Conservation (phyloP, 1,284 basidiomycete genomes). For the Fomitiporia mediterranea region DNA sequence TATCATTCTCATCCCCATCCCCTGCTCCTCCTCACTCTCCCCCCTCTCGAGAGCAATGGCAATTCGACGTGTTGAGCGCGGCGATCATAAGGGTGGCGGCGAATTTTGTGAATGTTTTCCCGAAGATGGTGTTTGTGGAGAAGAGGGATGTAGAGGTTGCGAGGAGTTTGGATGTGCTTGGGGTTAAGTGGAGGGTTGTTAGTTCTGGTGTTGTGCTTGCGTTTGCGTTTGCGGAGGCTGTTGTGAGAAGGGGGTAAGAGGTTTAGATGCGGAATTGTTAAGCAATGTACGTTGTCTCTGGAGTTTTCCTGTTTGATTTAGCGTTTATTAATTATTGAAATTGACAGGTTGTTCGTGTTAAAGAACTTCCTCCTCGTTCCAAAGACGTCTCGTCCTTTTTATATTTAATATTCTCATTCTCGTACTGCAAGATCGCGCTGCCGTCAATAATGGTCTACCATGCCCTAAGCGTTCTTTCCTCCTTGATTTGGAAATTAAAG, state of each 20-base stretch:
- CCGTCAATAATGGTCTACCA: constrained; percentile 2
- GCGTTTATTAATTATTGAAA: constrained; percentile 23
- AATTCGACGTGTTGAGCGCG: constrained; percentile 55
- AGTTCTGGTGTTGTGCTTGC: constrained; percentile 48
- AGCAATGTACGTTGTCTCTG: background rate
- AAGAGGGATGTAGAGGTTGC: constrained; percentile 27
- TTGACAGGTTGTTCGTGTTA: background rate
- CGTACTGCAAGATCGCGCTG: background rate
- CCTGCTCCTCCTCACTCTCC: too few relatives aligned
- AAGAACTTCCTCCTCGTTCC: background rate
- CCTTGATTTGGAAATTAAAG: background rate
- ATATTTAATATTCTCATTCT: constrained; percentile 9
- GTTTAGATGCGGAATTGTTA: background rate
- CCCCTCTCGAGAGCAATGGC: too few relatives aligned
- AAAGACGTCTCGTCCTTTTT: background rate
- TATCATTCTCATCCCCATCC: constrained; percentile 44
- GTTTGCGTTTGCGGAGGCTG: constrained; percentile 60
- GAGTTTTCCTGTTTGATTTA: constrained; percentile 23
- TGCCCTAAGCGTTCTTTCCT: background rate
- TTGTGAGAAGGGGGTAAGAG: constrained; percentile 26
- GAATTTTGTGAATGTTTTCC: constrained; percentile 43
- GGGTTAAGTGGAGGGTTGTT: constrained; percentile 46
- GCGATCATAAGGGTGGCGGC: constrained; percentile 56
- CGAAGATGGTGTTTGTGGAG: constrained; percentile 33
- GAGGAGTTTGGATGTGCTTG: constrained; percentile 42